Conservation (phyloP, 1,284 basidiomycete species). For the Leccinum angustisporum region DNA sequence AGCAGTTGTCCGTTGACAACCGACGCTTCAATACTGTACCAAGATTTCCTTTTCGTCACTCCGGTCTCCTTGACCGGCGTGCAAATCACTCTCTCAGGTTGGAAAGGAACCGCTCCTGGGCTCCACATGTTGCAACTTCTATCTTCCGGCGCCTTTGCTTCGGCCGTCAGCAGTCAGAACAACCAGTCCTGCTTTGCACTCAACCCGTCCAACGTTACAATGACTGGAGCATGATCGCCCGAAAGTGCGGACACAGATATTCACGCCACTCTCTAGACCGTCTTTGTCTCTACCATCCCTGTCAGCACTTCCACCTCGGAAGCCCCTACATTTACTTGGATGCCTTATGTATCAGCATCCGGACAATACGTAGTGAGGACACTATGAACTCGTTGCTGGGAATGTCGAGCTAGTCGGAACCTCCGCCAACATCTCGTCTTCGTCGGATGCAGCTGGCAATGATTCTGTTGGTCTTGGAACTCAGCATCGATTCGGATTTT, state of each 20-base stretch:
- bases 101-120: constrained; percentile 78
- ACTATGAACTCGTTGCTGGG: constrained; percentile 82
- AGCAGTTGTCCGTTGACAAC: constrained; percentile 74
- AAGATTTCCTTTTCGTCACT: constrained; percentile 81
- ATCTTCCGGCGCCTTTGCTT: no score
- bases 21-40: constrained; percentile 74
- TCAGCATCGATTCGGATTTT: constrained; percentile 66
- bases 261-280: constrained; percentile 75
- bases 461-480: constrained; percentile 33
- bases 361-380: constrained; percentile 84
- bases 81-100: constrained; percentile 77
- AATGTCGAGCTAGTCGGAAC: constrained; percentile 72
- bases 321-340: constrained; percentile 83
- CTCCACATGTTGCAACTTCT: constrained; percentile 35
- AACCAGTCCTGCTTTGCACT: no score
- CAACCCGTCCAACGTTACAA: constrained; percentile 42
- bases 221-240: constrained; percentile 69
- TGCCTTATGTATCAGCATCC: constrained; percentile 85
- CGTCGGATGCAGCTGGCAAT: constrained; percentile 33
- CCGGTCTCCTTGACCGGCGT: constrained; percentile 76
- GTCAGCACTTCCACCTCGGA: constrained; percentile 61
- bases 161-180: no score
- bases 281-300: constrained; percentile 69
- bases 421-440: constrained; percentile 49
- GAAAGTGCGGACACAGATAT: constrained; percentile 68